phyloP scores from a whole-genome alignment of 2,329 filamentous ascomycete genomes.

The Monilinia laxa region DNA sequence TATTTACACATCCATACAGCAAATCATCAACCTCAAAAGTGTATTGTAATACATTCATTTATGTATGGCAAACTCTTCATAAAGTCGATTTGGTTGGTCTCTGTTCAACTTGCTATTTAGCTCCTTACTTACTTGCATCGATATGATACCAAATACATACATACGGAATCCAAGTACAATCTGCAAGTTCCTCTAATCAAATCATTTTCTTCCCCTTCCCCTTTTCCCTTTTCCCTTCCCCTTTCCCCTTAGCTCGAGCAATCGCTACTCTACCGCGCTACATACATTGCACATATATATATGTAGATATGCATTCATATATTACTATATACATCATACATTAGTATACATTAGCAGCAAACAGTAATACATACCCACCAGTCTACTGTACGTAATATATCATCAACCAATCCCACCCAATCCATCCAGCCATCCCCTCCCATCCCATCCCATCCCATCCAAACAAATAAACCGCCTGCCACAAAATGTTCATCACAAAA shows the following conservation, averaged over 20 bases:
- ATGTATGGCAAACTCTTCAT: neutral
- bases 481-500: slow-evolving; percentile 4
- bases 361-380: neutral
- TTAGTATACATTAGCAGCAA: slow-evolving; percentile 9
- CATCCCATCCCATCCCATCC: neutral
- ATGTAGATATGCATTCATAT: slow-evolving; percentile 21
- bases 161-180: too few relatives aligned
- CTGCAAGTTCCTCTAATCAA: neutral
- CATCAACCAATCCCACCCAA: neutral
- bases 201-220: neutral
- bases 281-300: slow-evolving; percentile 2
- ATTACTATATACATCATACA: neutral
- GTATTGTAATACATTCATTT: too few relatives aligned
- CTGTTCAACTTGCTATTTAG: neutral
- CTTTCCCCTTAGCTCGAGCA: too few relatives aligned
- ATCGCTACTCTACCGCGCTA: neutral
- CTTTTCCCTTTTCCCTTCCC: too few relatives aligned
- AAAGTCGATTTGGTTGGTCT: neutral
- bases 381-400: neutral
- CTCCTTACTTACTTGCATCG: neutral
- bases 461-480: neutral
- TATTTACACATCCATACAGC: neutral
- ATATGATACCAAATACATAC: neutral
- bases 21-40: neutral
- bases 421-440: neutral